Conservation (phyloP, 495 filamentous ascomycete genomes). For the Hypoxylon rickii region DNA sequence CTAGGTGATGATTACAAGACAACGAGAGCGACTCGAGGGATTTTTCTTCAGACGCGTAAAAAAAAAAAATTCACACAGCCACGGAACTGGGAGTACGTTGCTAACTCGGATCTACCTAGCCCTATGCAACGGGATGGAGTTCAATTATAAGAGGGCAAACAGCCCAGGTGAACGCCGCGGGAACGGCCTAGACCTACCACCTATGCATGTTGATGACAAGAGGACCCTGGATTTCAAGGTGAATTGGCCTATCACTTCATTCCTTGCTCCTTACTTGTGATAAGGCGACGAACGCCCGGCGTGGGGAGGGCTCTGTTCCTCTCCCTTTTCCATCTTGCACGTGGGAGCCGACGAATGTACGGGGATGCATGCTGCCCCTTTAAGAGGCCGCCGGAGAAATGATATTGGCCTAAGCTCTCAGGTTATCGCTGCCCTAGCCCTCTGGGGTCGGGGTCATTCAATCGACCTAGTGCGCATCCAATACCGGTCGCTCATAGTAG, state of each 20-base stretch:
- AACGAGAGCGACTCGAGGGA: no score
- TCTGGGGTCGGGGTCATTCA: no score
- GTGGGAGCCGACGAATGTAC: conserved; percentile 5
- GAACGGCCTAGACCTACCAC: conserved; percentile 10
- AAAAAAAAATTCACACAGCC: background rate
- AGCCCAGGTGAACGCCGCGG: background rate
- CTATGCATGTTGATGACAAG: background rate
- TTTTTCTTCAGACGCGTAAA: conserved; percentile 1
- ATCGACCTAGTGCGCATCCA: no score
- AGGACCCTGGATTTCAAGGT: conserved; percentile 21
- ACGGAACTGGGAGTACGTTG: no score
- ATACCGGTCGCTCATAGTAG: no score
- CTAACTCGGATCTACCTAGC: background rate
- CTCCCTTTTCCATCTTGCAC: no score
- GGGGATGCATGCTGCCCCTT: conserved; percentile 4
- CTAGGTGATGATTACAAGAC: no score
- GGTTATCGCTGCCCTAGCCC: conserved; percentile 4
- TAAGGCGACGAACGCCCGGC: conserved; percentile 15
- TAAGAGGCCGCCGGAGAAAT: conserved; percentile 9
- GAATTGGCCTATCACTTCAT: conserved; percentile 2
- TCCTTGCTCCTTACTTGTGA: conserved; percentile 2
- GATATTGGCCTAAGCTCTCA: conserved; percentile 20
- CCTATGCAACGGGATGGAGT: conserved; percentile 3
- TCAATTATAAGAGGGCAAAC: conserved; percentile 7
- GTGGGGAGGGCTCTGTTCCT: conserved; percentile 14